Conservation (phyloP, 2,329 filamentous ascomycete genomes). For the Penicillium janthinellum region DNA sequence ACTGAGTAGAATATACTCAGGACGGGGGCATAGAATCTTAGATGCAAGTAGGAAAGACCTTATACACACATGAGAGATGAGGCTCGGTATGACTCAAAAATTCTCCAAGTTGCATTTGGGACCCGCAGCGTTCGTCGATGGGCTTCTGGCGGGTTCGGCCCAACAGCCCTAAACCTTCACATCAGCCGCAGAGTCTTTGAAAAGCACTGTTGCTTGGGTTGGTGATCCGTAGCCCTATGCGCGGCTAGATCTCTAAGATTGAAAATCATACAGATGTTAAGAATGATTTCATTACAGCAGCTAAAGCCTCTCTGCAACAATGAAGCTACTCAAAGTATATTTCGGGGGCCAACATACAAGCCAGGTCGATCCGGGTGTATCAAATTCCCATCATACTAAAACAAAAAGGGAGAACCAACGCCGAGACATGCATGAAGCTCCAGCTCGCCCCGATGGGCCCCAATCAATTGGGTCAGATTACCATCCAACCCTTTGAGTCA, state of each 20-base stretch:
- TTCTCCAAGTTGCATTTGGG: background rate
- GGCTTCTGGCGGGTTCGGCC: slow-evolving; percentile 7
- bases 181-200: background rate
- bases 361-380: slow-evolving; percentile 12
- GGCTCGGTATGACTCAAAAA: slow-evolving; percentile 13
- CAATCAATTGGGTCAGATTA: background rate
- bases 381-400: slow-evolving; percentile 13
- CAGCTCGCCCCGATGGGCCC: slow-evolving; percentile 7
- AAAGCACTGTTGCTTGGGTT: background rate
- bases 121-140: slow-evolving; percentile 1
- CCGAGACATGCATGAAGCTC: slow-evolving; percentile 27
- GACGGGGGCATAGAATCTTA: background rate
- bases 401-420: slow-evolving; percentile 23
- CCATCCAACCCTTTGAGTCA: background rate
- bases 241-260: background rate
- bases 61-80: background rate
- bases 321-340: slow-evolving; percentile 12
- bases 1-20: background rate
- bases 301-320: slow-evolving; percentile 6
- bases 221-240: background rate
- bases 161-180: background rate
- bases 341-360: slow-evolving; percentile 10
- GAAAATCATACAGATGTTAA: background rate
- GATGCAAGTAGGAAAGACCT: background rate
- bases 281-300: background rate